These are phyloP conservation scores for Zygoascus biomembranicola DNA, from an alignment of 805 yeast genomes.

Conservation along the genomic window DNA sequence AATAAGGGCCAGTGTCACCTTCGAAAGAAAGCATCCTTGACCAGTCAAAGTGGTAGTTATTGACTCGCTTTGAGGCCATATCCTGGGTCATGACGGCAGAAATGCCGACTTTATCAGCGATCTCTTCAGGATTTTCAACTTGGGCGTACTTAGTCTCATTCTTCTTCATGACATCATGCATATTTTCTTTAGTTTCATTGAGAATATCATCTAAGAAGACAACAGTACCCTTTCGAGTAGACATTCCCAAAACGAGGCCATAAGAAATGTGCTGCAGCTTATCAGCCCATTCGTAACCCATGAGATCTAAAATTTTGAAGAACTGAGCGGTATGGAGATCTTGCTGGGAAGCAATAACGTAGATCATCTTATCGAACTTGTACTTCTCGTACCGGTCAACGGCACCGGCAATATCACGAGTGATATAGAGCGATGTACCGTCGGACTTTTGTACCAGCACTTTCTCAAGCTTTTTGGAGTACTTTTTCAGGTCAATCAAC, in stretches of 20 bases:
- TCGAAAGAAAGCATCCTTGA: conserved; percentile 96
- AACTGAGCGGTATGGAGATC: conserved; percentile 91
- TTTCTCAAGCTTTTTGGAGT: conserved; percentile 88
- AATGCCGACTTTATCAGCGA: conserved; percentile 93
- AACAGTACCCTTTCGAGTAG: conserved; percentile 96
- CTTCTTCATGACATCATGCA: conserved; percentile 94
- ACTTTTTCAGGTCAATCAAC: conserved; percentile 73
- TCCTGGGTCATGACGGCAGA: conserved; percentile 99
- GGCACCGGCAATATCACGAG: conserved; percentile 97
- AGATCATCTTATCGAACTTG: conserved; percentile 90
- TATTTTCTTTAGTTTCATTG: conserved; percentile 85
- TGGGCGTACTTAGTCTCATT: conserved; percentile 87
- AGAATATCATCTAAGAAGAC: conserved; percentile 93
- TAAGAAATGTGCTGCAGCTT: conserved; percentile 78
- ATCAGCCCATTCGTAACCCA: conserved; percentile 85
- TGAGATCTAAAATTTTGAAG: conserved; percentile 83
- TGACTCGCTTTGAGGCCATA: conserved; percentile 94
- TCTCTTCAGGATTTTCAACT: conserved; percentile 85
- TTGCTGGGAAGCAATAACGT: conserved; percentile 94
- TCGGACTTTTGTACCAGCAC: conserved; percentile 88
- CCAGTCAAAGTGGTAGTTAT: conserved; percentile 96
- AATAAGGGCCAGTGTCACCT: conserved; percentile 98
- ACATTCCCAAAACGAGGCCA: conserved; percentile 98
- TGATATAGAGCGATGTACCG: conserved; percentile 88
- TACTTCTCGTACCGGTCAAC: conserved; percentile 76